phyloP scores from a whole-genome alignment of 2,329 filamentous ascomycete species.

The Talaromyces funiculosus region DNA sequence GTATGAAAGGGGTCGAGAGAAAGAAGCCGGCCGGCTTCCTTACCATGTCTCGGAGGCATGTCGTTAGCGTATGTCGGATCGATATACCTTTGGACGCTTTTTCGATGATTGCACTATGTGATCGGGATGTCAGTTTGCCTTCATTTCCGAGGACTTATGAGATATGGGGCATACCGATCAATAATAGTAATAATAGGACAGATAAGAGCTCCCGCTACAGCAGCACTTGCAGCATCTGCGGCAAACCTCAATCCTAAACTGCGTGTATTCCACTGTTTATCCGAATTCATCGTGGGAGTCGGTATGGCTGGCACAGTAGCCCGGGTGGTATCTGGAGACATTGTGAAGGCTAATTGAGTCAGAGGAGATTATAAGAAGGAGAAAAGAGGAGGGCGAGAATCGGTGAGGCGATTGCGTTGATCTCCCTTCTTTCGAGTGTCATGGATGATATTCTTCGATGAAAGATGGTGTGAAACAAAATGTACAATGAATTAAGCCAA shows the following conservation, averaged over 20 bases:
- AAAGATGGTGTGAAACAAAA: not conserved
- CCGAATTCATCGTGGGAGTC: not conserved
- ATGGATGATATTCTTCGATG: not conserved
- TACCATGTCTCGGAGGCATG: constrained; percentile 36
- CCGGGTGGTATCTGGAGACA: constrained; percentile 26
- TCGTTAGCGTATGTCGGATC: constrained; percentile 37
- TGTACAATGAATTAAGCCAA: not conserved
- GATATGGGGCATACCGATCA: constrained; percentile 60
- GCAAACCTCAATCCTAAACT: constrained; percentile 62
- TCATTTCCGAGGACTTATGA: not conserved
- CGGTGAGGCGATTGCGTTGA: not conserved
- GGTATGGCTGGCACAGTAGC: constrained; percentile 20
- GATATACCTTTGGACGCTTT: constrained; percentile 43
- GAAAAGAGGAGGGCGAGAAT: not conserved
- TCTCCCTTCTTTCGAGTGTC: not conserved
- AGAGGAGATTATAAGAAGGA: not conserved
- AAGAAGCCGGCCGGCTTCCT: constrained; percentile 40
- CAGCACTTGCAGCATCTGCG: constrained; percentile 64
- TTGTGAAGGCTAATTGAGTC: constrained; percentile 10
- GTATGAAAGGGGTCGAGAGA: constrained; percentile 43
- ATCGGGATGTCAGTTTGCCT: constrained; percentile 1
- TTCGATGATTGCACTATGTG: constrained; percentile 44
- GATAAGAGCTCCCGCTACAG: constrained; percentile 66
- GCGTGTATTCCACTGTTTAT: constrained; percentile 64
- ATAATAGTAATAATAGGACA: constrained; percentile 83